Conservation (phyloP, 2,329 filamentous ascomycete species). For the Arthrobotrys pseudoclavata region DNA sequence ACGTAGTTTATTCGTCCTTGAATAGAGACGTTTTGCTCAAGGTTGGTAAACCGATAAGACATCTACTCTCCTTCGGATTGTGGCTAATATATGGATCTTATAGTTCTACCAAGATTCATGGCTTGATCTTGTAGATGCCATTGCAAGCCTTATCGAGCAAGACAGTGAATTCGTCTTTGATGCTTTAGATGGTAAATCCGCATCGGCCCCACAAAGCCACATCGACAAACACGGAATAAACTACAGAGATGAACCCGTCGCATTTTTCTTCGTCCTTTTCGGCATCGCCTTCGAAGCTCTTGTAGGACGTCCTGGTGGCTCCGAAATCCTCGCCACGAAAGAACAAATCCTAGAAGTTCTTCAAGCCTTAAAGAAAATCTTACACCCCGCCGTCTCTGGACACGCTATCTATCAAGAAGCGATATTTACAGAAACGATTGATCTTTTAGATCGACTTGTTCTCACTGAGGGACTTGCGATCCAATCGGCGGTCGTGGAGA, state of each 20-base stretch:
- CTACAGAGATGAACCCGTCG: constrained; percentile 96
- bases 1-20: constrained; percentile 93
- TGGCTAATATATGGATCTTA: constrained; percentile 19
- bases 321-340: constrained; percentile 77
- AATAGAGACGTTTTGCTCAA: constrained; percentile 92
- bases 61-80: neutral
- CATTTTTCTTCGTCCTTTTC: constrained; percentile 98
- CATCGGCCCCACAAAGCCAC: constrained; percentile 65
- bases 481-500: constrained; percentile 92
- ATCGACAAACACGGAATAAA: constrained; percentile 80
- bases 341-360: constrained; percentile 90
- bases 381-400: constrained; percentile 92
- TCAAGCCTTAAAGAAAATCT: constrained; percentile 90
- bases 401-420: constrained; percentile 96
- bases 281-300: constrained; percentile 96
- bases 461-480: constrained; percentile 91
- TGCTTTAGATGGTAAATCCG: constrained; percentile 86
- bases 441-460: constrained; percentile 90
- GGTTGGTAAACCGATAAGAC: constrained; percentile 65
- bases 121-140: constrained; percentile 96
- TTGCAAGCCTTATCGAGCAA: constrained; percentile 95
- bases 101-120: constrained; percentile 96
- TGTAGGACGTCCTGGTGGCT: constrained; percentile 79
- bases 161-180: constrained; percentile 98
- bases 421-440: constrained; percentile 97